These are phyloP conservation scores for Corchorus olitorius DNA, from an alignment of 345 rosid genomes.

Conservation along the genomic window DNA sequence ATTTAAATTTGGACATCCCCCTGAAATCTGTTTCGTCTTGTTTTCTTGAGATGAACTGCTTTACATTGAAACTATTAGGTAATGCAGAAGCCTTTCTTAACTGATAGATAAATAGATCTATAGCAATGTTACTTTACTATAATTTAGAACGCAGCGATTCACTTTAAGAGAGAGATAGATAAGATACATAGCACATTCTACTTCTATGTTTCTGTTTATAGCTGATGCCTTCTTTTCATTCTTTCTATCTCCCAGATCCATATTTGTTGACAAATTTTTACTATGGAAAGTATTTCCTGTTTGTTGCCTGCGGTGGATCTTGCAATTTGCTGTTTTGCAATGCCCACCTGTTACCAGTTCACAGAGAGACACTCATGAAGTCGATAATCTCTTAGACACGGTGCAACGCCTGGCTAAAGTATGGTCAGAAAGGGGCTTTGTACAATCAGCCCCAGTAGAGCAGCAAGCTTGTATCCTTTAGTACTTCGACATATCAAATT, in stretches of 20 bases:
- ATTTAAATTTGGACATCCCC: not conserved
- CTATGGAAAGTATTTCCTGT: conserved; percentile 95
- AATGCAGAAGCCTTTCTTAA: not conserved
- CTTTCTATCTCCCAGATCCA: conserved; percentile 52
- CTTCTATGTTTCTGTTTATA: conserved; percentile 22
- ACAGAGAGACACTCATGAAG: conserved; percentile 42
- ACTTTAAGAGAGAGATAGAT: not conserved
- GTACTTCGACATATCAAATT: conserved; percentile 18
- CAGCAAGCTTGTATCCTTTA: conserved; percentile 98
- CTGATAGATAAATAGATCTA: conserved; percentile 4
- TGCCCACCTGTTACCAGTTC: conserved; percentile 60
- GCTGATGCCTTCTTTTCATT: not conserved
- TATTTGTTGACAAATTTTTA: conserved; percentile 84
- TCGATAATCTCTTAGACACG: conserved; percentile 53
- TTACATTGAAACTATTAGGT: not conserved
- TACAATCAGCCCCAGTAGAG: conserved; percentile 72
- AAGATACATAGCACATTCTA: not conserved
- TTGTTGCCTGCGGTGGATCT: conserved; percentile 84
- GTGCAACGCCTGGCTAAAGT: conserved; percentile 58
- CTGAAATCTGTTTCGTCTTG: conserved; percentile 6
- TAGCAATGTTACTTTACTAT: not conserved
- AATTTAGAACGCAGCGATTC: not conserved
- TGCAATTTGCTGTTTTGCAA: conserved; percentile 79
- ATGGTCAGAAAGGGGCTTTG: conserved; percentile 83
- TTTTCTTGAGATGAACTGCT: not conserved